Percentiles rank a stretch among this genome's conserved stretches.
phyloP scores from a whole-genome alignment of 495 filamentous ascomycete genomes.

The Daldinia grandis region DNA sequence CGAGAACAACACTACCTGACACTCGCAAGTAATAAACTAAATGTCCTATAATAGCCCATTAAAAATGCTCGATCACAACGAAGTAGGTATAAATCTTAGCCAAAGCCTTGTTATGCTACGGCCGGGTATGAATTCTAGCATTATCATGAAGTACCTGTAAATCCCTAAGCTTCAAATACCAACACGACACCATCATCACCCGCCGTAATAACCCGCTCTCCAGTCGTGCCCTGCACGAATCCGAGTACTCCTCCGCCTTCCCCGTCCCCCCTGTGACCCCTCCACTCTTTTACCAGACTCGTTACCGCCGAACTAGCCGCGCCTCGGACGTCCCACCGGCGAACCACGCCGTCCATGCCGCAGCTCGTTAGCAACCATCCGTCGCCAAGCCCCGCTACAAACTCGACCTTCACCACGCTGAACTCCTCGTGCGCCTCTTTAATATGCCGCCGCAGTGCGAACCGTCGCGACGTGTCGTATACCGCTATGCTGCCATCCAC shows the following conservation, averaged over 20 bases:
- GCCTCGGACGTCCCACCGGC: slow-evolving; percentile 86
- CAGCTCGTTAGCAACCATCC: slow-evolving; percentile 79
- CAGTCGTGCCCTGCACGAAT: slow-evolving; percentile 77
- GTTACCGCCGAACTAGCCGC: slow-evolving; percentile 69
- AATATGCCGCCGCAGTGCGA: slow-evolving; percentile 82
- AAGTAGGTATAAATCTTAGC: background rate
- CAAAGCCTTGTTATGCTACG: background rate
- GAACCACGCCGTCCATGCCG: slow-evolving; percentile 86
- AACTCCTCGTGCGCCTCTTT: slow-evolving; percentile 81
- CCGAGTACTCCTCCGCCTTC: slow-evolving; percentile 90
- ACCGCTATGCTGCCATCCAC: slow-evolving; percentile 92
- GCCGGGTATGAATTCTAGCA: slow-evolving; percentile 2
- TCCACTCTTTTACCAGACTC: slow-evolving; percentile 80
- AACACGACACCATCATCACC: slow-evolving; percentile 83
- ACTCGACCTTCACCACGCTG: slow-evolving; percentile 91
- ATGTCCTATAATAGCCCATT: too few species aligned
- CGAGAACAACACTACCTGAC: too few species aligned
- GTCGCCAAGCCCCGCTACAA: slow-evolving; percentile 60
- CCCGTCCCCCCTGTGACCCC: slow-evolving; percentile 77
- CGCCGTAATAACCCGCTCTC: slow-evolving; percentile 80
- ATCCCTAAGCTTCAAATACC: slow-evolving; percentile 67
- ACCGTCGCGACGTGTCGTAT: slow-evolving; percentile 83
- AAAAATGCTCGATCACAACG: background rate
- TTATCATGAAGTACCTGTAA: slow-evolving; percentile 1
- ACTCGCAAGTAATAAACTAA: too few species aligned